Evolutionary conservation across 768 basidiomycete genomes (phyloP).

Genomic region (Tremella fuciformis): DNA sequence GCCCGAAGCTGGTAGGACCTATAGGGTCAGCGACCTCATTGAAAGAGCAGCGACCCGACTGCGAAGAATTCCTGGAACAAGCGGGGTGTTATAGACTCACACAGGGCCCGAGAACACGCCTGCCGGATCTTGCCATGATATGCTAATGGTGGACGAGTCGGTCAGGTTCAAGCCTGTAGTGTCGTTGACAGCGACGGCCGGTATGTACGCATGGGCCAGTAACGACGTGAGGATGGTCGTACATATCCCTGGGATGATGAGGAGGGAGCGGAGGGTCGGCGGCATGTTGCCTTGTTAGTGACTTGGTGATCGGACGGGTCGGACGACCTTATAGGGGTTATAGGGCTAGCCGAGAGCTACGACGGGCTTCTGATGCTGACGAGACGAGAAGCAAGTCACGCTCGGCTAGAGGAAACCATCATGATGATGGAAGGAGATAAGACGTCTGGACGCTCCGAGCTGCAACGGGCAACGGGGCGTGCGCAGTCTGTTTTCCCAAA

Average conservation of each 20-base stretch:
- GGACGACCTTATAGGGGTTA: too few species aligned
- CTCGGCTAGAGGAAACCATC: too few species aligned
- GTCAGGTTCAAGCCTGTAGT: slow-evolving; percentile 60
- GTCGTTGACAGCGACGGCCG: slow-evolving; percentile 69
- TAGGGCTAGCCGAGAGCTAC: too few species aligned
- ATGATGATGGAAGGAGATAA: too few species aligned
- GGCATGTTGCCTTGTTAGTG: not conserved
- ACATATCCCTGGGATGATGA: slow-evolving; percentile 30
- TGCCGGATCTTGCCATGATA: slow-evolving; percentile 58
- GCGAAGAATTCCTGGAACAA: not conserved
- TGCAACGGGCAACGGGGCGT: too few species aligned
- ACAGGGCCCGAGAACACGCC: slow-evolving; percentile 40
- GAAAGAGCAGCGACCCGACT: not conserved
- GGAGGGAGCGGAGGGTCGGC: slow-evolving; percentile 16
- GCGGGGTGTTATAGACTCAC: slow-evolving; percentile 22
- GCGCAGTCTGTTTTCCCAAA: too few species aligned
- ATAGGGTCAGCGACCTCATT: slow-evolving; percentile 2
- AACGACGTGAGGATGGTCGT: slow-evolving; percentile 25
- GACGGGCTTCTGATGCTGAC: not conserved
- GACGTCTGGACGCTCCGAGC: too few species aligned
- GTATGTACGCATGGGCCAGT: slow-evolving; percentile 60
- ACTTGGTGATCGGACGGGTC: not conserved
- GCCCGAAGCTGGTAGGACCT: slow-evolving; percentile 50
- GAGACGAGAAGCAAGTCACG: too few species aligned
- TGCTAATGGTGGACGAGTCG: slow-evolving; percentile 60